phyloP scores from a whole-genome alignment of 495 filamentous ascomycete genomes.

The Neurospora terricola region DNA sequence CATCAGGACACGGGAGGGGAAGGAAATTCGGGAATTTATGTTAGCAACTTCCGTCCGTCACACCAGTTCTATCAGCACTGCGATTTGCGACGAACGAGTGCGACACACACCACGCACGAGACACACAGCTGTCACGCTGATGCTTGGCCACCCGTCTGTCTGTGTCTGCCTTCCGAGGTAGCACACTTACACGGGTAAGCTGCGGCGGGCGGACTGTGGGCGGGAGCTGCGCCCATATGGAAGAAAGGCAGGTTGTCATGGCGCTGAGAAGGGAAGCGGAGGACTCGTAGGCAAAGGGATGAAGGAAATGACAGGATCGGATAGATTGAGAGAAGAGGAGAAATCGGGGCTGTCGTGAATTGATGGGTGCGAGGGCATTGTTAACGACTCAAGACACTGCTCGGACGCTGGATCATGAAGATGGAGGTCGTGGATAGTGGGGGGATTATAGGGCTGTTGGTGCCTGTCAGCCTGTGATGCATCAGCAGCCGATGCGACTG shows the following conservation, averaged over 20 bases:
- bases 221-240: not conserved
- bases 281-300: too few species aligned
- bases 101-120: constrained; percentile 1
- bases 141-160: not conserved
- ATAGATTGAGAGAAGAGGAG: too few species aligned
- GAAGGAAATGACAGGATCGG: too few species aligned
- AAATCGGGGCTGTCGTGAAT: too few species aligned
- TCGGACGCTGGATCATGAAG: not conserved
- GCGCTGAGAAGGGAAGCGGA: too few species aligned
- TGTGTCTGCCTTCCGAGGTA: not conserved
- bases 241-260: not conserved
- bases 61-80: not conserved
- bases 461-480: not conserved
- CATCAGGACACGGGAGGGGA: too few species aligned
- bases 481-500: not conserved
- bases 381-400: too few species aligned
- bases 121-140: not conserved
- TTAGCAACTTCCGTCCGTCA: not conserved
- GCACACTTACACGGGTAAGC: not conserved
- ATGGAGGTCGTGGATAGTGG: not conserved
- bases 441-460: not conserved
- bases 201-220: not conserved
- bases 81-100: not conserved
- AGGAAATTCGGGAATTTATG: not conserved
- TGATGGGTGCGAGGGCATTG: too few species aligned